Conservation (phyloP, 2,329 filamentous ascomycete species). For the Aspergillus pseudoterreus region DNA sequence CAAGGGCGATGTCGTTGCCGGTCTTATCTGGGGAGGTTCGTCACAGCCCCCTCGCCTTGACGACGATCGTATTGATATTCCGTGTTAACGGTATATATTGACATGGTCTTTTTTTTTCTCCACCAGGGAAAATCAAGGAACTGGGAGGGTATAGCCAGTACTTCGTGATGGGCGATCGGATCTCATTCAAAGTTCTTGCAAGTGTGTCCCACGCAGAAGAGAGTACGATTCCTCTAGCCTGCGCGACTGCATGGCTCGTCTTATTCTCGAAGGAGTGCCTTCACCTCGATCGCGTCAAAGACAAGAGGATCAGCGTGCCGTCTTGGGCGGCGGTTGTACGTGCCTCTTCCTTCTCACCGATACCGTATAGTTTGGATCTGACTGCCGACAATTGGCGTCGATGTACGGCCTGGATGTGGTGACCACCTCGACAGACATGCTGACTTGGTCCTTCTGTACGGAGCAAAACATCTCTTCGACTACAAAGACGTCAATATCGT, state of each 20-base stretch:
- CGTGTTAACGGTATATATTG: not conserved
- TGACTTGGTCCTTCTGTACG: slow-evolving; percentile 29
- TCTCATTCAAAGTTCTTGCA: slow-evolving; percentile 39
- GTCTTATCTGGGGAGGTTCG: slow-evolving; percentile 31
- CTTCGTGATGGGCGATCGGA: slow-evolving; percentile 37
- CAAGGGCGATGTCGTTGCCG: slow-evolving; percentile 33
- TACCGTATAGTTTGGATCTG: too few species aligned
- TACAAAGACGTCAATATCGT: slow-evolving; percentile 38
- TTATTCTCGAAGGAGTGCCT: slow-evolving; percentile 39
- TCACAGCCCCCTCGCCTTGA: too few species aligned
- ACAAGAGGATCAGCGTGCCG: slow-evolving; percentile 20
- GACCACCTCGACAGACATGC: slow-evolving; percentile 33
- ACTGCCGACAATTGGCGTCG: slow-evolving; percentile 25
- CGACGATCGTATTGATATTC: too few species aligned
- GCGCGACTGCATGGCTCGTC: slow-evolving; percentile 38
- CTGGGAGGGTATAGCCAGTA: slow-evolving; percentile 41
- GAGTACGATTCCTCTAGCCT: slow-evolving; percentile 39
- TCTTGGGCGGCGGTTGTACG: slow-evolving; percentile 46
- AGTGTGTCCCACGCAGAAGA: slow-evolving; percentile 29
- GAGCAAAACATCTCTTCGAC: slow-evolving; percentile 38
- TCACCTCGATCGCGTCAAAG: slow-evolving; percentile 23
- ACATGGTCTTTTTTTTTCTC: not conserved
- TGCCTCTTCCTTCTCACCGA: not conserved
- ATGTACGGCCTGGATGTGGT: slow-evolving; percentile 31
- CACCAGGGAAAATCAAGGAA: slow-evolving; percentile 13